A percentile compares a stretch with the other conserved stretches of the same genome.
phyloP scores from a whole-genome alignment of 1,284 basidiomycete genomes.

The Marasmius fiardii region DNA sequence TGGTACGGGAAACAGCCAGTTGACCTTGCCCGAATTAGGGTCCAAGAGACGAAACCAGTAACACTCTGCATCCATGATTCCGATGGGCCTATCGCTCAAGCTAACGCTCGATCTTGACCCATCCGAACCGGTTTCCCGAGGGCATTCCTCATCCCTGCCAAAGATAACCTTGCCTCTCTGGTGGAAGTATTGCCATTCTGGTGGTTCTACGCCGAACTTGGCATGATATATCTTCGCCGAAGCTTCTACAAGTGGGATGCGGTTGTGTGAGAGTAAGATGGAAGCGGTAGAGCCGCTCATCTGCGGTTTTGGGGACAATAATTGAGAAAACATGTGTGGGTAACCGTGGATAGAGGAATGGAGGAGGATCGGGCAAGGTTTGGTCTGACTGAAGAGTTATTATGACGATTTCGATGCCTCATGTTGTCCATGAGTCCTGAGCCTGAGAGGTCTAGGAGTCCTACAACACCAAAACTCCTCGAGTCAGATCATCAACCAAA shows the following conservation, averaged over 20 bases:
- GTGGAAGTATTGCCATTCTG: constrained; percentile 71
- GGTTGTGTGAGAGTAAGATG: background rate
- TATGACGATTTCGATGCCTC: too few relatives aligned
- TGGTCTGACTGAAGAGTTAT: too few relatives aligned
- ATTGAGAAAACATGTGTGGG: constrained; percentile 4
- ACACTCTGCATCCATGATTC: constrained; percentile 17
- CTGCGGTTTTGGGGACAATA: background rate
- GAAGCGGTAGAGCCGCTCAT: background rate
- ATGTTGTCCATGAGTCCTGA: too few relatives aligned
- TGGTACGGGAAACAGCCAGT: constrained; percentile 89
- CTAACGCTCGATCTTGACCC: background rate
- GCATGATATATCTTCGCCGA: constrained; percentile 52
- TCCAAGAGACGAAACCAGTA: constrained; percentile 73
- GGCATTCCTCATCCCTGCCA: constrained; percentile 44
- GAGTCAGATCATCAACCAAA: constrained; percentile 40
- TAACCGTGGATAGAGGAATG: background rate
- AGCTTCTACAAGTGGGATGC: background rate
- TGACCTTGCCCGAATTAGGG: constrained; percentile 65
- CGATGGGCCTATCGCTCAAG: constrained; percentile 1
- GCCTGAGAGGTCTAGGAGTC: background rate
- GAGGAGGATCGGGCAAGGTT: background rate
- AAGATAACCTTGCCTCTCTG: constrained; percentile 72
- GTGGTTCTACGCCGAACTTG: constrained; percentile 38
- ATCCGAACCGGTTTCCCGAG: background rate
- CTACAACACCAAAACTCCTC: constrained; percentile 37